phyloP scores from a whole-genome alignment of 2,329 filamentous ascomycete species.

The Domatiomyces catenatus region DNA sequence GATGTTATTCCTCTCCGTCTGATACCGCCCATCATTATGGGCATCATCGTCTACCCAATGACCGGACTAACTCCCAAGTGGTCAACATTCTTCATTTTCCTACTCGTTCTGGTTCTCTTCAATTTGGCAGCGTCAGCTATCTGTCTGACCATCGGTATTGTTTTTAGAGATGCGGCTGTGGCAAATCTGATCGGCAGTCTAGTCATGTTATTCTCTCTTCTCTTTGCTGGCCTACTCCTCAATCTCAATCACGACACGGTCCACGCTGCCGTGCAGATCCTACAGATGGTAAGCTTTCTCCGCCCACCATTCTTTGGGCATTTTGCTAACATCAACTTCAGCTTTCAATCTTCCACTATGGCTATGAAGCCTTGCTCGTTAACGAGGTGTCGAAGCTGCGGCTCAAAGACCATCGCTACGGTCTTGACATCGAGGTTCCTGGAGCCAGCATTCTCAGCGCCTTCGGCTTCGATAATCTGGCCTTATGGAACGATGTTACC shows the following conservation, averaged over 20 bases:
- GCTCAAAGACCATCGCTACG: constrained; percentile 85
- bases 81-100: constrained; percentile 76
- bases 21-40: constrained; percentile 87
- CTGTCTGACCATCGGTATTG: constrained; percentile 88
- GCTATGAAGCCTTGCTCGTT: constrained; percentile 88
- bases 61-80: constrained; percentile 74
- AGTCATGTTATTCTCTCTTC: constrained; percentile 91
- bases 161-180: constrained; percentile 80
- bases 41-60: constrained; percentile 94
- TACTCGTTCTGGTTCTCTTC: constrained; percentile 84
- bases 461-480: constrained; percentile 82
- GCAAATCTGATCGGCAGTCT: constrained; percentile 87
- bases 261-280: constrained; percentile 68
- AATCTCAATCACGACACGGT: constrained; percentile 63
- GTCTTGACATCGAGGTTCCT: constrained; percentile 88
- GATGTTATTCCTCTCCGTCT: constrained; percentile 90
- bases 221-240: constrained; percentile 85
- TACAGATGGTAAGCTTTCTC: constrained; percentile 51
- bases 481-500: constrained; percentile 69
- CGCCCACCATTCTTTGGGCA: neutral
- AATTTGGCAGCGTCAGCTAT: constrained; percentile 88
- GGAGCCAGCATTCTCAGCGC: constrained; percentile 86
- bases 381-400: constrained; percentile 89
- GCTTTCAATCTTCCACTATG: constrained; percentile 95
- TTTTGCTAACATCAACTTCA: constrained; percentile 24